These are phyloP conservation scores for Kurtzmaniella fragi DNA, from an alignment of 805 yeast genomes.

Conservation along the genomic window DNA sequence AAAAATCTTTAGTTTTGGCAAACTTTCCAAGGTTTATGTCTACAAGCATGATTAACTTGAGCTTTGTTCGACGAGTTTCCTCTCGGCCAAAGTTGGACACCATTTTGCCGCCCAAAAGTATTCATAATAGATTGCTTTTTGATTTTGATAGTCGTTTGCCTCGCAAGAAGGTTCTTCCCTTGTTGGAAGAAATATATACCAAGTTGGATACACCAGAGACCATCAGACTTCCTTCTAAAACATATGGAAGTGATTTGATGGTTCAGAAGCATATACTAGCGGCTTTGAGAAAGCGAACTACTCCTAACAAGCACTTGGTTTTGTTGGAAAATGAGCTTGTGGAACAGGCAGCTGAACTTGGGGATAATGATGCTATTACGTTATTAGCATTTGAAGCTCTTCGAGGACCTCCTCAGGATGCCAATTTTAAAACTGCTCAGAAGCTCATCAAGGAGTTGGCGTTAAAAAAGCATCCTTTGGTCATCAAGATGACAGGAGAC, in stretches of 20 bases:
- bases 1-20: too few species aligned
- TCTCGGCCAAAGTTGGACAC: conserved; percentile 20
- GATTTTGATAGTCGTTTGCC: conserved; percentile 60
- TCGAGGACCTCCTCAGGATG: conserved; percentile 21
- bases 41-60: too few species aligned
- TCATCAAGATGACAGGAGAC: conserved; percentile 77
- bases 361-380: conserved; percentile 76
- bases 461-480: conserved; percentile 62
- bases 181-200: conserved; percentile 47
- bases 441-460: conserved; percentile 53
- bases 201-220: conserved; percentile 36
- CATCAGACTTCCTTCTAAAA: conserved; percentile 39
- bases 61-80: too few species aligned
- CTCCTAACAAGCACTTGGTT: conserved; percentile 51
- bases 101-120: conserved; percentile 53
- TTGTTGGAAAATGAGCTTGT: conserved; percentile 66
- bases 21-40: too few species aligned
- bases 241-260: conserved; percentile 57
- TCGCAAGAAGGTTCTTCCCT: conserved; percentile 49
- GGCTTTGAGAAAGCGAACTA: conserved; percentile 53
- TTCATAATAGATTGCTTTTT: conserved; percentile 56
- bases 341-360: conserved; percentile 81
- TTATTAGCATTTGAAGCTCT: conserved; percentile 62
- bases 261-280: conserved; percentile 62
- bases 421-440: conserved; percentile 62